A percentile compares a stretch with the other conserved stretches of the same genome.
phyloP scores from a whole-genome alignment of 352 stramenopile species.

The Globisporangium abappressorium region DNA sequence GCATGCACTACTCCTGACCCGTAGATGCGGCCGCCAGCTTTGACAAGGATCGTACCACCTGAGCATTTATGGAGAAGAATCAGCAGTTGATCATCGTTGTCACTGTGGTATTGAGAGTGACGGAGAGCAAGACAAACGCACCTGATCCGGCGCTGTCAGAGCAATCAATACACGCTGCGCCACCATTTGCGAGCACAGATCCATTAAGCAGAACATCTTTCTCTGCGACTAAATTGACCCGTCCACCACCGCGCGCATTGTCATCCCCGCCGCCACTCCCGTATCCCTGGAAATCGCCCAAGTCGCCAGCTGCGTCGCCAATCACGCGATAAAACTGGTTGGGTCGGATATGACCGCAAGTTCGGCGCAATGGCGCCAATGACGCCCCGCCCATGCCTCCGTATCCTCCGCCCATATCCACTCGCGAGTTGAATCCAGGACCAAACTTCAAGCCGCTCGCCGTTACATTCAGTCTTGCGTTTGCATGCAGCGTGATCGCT shows the following conservation, averaged over 20 bases:
- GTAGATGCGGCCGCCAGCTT: slow-evolving; percentile 33
- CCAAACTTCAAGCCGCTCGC: slow-evolving; percentile 73
- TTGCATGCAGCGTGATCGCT: slow-evolving; percentile 38
- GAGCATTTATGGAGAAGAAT: background rate
- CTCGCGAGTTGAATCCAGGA: slow-evolving; percentile 76
- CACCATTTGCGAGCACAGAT: slow-evolving; percentile 61
- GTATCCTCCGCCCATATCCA: slow-evolving; percentile 62
- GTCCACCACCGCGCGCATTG: slow-evolving; percentile 54
- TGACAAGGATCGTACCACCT: slow-evolving; percentile 51
- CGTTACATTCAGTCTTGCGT: slow-evolving; percentile 54
- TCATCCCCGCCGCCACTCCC: slow-evolving; percentile 74
- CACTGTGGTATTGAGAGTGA: background rate
- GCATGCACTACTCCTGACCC: slow-evolving; percentile 45
- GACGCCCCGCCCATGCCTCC: slow-evolving; percentile 75
- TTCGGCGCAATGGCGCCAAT: slow-evolving; percentile 29
- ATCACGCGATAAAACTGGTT: slow-evolving; percentile 70
- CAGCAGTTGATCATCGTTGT: background rate
- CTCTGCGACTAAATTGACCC: slow-evolving; percentile 42
- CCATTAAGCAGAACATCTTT: slow-evolving; percentile 57
- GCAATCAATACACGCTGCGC: slow-evolving; percentile 40
- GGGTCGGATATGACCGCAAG: slow-evolving; percentile 48
- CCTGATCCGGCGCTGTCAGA: slow-evolving; percentile 62
- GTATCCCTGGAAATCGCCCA: slow-evolving; percentile 76
- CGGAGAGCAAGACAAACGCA: slow-evolving; percentile 11
- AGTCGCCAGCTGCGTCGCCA: slow-evolving; percentile 48